These are phyloP conservation scores for Talaromyces nanjingensis DNA, from an alignment of 495 filamentous ascomycete genomes.

Conservation along the genomic window DNA sequence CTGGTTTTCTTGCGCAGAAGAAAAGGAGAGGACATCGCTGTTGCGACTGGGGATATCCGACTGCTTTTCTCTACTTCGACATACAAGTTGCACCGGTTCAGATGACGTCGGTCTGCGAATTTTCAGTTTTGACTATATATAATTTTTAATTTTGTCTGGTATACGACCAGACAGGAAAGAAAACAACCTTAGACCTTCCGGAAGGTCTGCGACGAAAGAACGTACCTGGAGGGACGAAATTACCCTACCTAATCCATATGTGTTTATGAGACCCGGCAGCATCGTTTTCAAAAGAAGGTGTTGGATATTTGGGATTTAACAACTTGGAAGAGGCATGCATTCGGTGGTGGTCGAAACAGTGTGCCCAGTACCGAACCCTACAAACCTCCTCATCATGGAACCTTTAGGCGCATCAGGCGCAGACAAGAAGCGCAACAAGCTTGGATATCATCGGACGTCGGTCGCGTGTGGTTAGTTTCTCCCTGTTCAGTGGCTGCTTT, in stretches of 20 bases:
- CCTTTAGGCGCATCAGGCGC: conserved; percentile 40
- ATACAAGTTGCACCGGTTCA: neutral
- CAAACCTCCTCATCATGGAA: conserved; percentile 40
- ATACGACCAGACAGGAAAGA: neutral
- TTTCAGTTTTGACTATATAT: neutral
- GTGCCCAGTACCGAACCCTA: conserved; percentile 60
- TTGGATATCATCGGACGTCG: conserved; percentile 95
- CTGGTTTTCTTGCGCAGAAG: neutral
- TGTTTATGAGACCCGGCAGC: neutral
- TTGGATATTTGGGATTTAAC: neutral
- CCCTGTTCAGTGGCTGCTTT: conserved; percentile 14
- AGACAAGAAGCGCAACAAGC: conserved; percentile 91
- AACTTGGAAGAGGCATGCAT: conserved; percentile 16
- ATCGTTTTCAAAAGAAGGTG: neutral
- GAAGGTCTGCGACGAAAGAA: neutral
- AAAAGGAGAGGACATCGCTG: neutral
- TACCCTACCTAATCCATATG: neutral
- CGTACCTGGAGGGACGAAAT: neutral
- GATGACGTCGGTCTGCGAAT: neutral
- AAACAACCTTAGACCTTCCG: neutral
- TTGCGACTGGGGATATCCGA: neutral
- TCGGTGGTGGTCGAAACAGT: conserved; percentile 49
- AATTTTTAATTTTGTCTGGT: neutral
- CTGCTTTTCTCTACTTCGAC: neutral
- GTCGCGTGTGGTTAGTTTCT: conserved; percentile 87